Percentiles rank a stretch among this genome's conserved stretches.
Evolutionary conservation across 371 early-diverging fungal genomes (phyloP).

Genomic region (Globomyces sp.): DNA sequence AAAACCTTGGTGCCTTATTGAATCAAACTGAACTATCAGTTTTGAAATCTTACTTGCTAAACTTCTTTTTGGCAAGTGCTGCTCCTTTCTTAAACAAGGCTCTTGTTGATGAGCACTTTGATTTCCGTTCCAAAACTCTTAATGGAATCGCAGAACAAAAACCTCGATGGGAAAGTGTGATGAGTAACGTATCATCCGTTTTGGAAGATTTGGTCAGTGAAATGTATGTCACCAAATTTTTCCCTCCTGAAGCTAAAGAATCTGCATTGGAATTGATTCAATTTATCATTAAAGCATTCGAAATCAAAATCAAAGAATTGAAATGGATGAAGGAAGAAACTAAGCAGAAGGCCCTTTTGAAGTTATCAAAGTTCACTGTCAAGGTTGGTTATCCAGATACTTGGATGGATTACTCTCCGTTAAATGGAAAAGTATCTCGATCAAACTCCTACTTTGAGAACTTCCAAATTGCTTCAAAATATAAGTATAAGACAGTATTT

Average conservation of each 20-base stretch:
- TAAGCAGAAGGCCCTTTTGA: conserved; percentile 8
- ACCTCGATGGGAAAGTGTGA: conserved; percentile 7
- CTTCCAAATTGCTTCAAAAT: background rate
- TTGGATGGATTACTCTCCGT: conserved; percentile 10
- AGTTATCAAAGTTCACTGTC: conserved; percentile 18
- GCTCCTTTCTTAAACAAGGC: background rate
- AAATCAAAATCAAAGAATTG: background rate
- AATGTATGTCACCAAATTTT: background rate
- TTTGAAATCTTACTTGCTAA: conserved; percentile 9
- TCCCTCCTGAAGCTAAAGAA: conserved; percentile 1
- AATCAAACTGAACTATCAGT: background rate
- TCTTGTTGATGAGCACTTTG: conserved; percentile 3
- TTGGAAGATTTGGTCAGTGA: background rate
- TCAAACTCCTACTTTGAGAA: conserved; percentile 5
- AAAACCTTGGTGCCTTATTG: background rate
- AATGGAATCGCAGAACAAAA: conserved; percentile 5
- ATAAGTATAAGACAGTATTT: background rate
- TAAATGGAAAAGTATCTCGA: background rate
- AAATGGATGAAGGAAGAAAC: conserved; percentile 17
- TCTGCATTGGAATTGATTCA: conserved; percentile 7
- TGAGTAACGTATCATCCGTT: background rate
- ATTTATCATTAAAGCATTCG: conserved; percentile 4
- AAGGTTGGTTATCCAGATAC: conserved; percentile 24
- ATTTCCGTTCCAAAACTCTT: background rate
- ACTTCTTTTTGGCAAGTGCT: background rate